phyloP scores from a whole-genome alignment of 2,329 filamentous ascomycete genomes.

The Cordyceps militaris region DNA sequence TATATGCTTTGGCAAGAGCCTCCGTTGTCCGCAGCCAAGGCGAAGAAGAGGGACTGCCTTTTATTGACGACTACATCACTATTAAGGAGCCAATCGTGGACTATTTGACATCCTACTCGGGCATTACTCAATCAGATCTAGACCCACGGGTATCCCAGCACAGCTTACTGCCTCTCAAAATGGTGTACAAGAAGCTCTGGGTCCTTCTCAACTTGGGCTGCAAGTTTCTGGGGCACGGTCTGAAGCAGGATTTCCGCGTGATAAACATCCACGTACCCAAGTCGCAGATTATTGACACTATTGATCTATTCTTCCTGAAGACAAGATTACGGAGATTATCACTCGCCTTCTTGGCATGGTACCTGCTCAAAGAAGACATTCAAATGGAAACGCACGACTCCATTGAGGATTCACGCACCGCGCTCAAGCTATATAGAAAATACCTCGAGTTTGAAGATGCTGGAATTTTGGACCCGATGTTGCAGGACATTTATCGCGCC shows the following conservation, averaged over 20 bases:
- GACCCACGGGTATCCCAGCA: slow-evolving; percentile 72
- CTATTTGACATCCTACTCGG: slow-evolving; percentile 90
- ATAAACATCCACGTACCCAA: slow-evolving; percentile 96
- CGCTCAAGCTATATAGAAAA: slow-evolving; percentile 80
- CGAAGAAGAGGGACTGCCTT: slow-evolving; percentile 70
- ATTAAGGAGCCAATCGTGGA: slow-evolving; percentile 89
- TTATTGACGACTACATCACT: slow-evolving; percentile 95
- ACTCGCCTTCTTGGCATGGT: slow-evolving; percentile 86
- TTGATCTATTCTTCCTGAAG: slow-evolving; percentile 81
- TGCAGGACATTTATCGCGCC: slow-evolving; percentile 73
- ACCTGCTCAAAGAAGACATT: slow-evolving; percentile 85
- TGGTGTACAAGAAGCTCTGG: slow-evolving; percentile 98
- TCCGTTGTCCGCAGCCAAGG: slow-evolving; percentile 81
- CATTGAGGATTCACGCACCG: slow-evolving; percentile 90
- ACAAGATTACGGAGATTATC: slow-evolving; percentile 78
- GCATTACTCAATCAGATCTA: slow-evolving; percentile 78
- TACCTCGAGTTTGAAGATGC: slow-evolving; percentile 85
- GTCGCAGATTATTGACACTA: slow-evolving; percentile 87
- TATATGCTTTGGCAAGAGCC: slow-evolving; percentile 85
- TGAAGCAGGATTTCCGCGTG: slow-evolving; percentile 93
- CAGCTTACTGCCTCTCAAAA: slow-evolving; percentile 79
- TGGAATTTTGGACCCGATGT: slow-evolving; percentile 72
- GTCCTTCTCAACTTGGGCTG: slow-evolving; percentile 89
- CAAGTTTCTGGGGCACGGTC: slow-evolving; percentile 85
- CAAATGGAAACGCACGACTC: slow-evolving; percentile 90